These are phyloP conservation scores for Xylaria bambusicola DNA, from an alignment of 495 filamentous ascomycete genomes.

Conservation along the genomic window DNA sequence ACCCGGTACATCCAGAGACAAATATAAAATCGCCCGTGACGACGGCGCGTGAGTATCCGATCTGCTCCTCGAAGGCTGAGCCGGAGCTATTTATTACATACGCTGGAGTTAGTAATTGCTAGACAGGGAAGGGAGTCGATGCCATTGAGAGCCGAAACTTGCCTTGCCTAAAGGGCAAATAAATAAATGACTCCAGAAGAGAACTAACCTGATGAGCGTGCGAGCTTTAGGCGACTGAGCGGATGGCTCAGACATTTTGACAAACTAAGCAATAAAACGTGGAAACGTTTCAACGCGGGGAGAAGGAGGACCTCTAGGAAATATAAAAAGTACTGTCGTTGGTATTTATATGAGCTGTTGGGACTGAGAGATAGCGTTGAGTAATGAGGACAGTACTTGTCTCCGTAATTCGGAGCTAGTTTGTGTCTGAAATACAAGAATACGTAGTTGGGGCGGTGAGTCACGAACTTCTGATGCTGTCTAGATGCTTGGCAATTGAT, in stretches of 20 bases:
- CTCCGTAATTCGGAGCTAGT: background rate
- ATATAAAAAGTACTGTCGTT: background rate
- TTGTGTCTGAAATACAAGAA: background rate
- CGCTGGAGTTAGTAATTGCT: no score
- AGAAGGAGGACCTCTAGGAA: no score
- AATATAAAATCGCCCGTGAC: slow-evolving; percentile 40
- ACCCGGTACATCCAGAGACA: slow-evolving; percentile 46
- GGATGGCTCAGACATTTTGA: background rate
- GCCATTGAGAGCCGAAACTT: no score
- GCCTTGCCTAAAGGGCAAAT: no score
- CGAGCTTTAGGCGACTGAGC: slow-evolving; percentile 15
- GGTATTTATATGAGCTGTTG: background rate
- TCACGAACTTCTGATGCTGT: background rate
- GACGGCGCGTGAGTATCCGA: slow-evolving; percentile 47
- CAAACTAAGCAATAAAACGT: background rate
- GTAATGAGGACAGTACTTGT: background rate
- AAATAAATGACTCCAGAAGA: no score
- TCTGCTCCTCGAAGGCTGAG: slow-evolving; percentile 42
- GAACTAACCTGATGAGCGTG: no score
- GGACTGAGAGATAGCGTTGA: background rate
- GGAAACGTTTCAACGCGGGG: no score
- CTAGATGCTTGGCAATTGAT: slow-evolving; percentile 4
- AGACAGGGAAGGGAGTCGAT: no score
- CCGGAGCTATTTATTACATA: slow-evolving; percentile 37
- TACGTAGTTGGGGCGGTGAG: background rate